Evolutionary conservation across 78 protist genomes (phyloP).

Genomic region (Thecamonas trahens): DNA sequence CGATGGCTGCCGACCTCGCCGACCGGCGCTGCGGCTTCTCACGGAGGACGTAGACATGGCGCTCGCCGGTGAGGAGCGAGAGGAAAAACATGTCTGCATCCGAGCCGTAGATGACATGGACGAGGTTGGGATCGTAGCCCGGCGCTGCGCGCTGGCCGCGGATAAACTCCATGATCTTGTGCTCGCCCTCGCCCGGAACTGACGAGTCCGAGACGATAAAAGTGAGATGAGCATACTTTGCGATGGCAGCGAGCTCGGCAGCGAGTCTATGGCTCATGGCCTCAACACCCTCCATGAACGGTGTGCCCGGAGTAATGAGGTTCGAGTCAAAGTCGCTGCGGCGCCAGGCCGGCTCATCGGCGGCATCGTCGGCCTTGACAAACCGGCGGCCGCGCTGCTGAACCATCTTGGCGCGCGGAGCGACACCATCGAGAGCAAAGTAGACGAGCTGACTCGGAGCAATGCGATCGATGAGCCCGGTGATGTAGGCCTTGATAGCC

Average conservation of each 20-base stretch:
- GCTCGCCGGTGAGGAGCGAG: not conserved
- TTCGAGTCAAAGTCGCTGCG: no score
- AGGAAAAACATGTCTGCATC: conserved; percentile 11
- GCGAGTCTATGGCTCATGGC: not conserved
- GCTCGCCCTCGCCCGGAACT: no score
- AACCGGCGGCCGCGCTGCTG: conserved; percentile 18
- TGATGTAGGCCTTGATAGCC: no score
- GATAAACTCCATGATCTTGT: no score
- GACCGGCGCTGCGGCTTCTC: no score
- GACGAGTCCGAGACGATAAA: conserved; percentile 18
- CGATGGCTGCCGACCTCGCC: no score
- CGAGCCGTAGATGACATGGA: conserved; percentile 1
- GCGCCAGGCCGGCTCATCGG: no score
- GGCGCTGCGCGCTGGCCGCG: no score
- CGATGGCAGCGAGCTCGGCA: not conserved
- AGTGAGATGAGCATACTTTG: not conserved
- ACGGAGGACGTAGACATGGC: no score
- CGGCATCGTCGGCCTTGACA: no score
- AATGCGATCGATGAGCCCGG: no score
- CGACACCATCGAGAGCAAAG: conserved; percentile 11
- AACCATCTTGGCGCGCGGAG: not conserved
- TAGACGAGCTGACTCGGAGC: conserved; percentile 1
- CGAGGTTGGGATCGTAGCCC: not conserved
- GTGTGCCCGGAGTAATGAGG: conserved; percentile 29
- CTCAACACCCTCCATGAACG: conserved; percentile 23